A percentile compares a stretch with the other conserved stretches of the same genome.
Conservation (phyloP, 192 early-diverging fungal species). For the Coemansia sp. region DNA sequence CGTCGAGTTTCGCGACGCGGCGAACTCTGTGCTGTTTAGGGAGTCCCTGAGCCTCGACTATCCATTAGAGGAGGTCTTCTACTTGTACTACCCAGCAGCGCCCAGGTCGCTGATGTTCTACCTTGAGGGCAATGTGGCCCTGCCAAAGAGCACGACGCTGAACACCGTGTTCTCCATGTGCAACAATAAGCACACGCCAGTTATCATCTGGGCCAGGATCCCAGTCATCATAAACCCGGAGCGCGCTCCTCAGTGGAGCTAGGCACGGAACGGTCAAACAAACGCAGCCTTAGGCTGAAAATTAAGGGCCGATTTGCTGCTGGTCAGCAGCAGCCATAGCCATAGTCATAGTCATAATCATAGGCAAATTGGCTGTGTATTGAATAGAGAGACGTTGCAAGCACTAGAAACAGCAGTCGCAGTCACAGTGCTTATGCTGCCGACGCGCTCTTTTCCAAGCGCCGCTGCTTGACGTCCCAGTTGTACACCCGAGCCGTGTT, state of each 20-base stretch:
- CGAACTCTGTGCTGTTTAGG: slow-evolving; percentile 34
- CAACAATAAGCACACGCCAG: slow-evolving; percentile 13
- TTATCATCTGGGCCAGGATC: slow-evolving; percentile 39
- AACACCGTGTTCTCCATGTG: slow-evolving; percentile 12
- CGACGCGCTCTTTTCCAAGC: slow-evolving; percentile 16
- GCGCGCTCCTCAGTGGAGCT: slow-evolving; percentile 30
- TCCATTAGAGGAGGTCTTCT: slow-evolving; percentile 47
- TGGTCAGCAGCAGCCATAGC: neutral
- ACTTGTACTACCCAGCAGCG: slow-evolving; percentile 40
- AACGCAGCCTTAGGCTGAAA: neutral
- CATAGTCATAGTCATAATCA: neutral
- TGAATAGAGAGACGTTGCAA: neutral
- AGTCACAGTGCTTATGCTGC: neutral
- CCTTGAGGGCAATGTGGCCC: slow-evolving; percentile 23
- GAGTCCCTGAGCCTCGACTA: slow-evolving; percentile 42
- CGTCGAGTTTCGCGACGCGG: slow-evolving; percentile 51
- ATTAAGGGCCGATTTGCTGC: no score
- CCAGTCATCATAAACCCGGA: slow-evolving; percentile 13
- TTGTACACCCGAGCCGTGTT: slow-evolving; percentile 97
- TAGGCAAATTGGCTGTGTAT: neutral
- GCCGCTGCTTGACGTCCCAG: slow-evolving; percentile 94
- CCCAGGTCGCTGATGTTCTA: slow-evolving; percentile 47
- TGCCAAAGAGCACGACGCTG: slow-evolving; percentile 29
- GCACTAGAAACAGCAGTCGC: neutral
- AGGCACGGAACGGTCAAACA: neutral